Conservation (phyloP, 2,329 filamentous ascomycete genomes). For the Cercospora sp. region DNA sequence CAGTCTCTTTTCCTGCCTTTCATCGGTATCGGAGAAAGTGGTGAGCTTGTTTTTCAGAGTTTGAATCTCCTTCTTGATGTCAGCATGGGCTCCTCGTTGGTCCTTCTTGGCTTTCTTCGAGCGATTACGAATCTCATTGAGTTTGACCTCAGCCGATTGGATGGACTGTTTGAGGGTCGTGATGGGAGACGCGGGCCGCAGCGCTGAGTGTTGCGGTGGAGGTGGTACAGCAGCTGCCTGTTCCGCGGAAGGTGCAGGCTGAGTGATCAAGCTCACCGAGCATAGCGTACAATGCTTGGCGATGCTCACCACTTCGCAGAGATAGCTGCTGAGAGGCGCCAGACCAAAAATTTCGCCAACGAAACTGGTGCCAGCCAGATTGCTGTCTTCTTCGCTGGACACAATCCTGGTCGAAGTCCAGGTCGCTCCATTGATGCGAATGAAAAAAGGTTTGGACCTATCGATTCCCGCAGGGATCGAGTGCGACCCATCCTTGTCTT, state of each 20-base stretch:
- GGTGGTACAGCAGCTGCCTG: conserved; percentile 54
- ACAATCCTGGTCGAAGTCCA: conserved; percentile 77
- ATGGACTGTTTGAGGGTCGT: conserved; percentile 78
- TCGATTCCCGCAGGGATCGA: conserved; percentile 56
- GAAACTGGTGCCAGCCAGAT: conserved; percentile 57
- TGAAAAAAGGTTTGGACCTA: conserved; percentile 72
- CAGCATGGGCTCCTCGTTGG: conserved; percentile 67
- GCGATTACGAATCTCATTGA: conserved; percentile 67
- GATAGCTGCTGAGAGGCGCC: conserved; percentile 73
- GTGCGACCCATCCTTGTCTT: conserved; percentile 41
- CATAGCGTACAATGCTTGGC: conserved; percentile 66
- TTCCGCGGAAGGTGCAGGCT: conserved; percentile 58
- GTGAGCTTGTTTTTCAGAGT: conserved; percentile 65
- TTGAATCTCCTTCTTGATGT: conserved; percentile 72
- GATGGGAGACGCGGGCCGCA: conserved; percentile 72
- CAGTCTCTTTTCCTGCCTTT: conserved; percentile 72
- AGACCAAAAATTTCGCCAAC: conserved; percentile 68
- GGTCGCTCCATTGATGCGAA: conserved; percentile 73
- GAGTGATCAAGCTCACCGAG: conserved; percentile 70
- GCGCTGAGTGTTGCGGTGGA: conserved; percentile 61
- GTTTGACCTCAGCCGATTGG: conserved; percentile 67
- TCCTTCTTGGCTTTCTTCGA: conserved; percentile 73
- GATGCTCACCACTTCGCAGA: conserved; percentile 73
- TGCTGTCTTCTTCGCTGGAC: conserved; percentile 37
- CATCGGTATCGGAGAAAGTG: conserved; percentile 69